Evolutionary conservation across 2,329 filamentous ascomycete genomes (phyloP).

Genomic region (Thelonectria rubi): DNA sequence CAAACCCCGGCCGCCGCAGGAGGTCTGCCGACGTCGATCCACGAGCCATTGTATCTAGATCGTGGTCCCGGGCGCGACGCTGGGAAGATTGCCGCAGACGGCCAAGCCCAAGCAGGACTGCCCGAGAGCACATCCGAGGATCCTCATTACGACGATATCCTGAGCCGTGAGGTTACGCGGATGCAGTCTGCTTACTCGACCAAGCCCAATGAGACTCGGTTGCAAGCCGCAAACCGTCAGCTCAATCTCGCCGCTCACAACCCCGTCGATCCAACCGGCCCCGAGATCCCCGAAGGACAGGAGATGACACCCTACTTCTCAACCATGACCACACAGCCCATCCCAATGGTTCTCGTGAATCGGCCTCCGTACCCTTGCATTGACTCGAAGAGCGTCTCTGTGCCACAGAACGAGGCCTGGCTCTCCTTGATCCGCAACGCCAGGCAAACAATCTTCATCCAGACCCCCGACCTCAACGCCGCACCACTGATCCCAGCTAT

Average conservation of each 20-base stretch:
- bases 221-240: conserved; percentile 69
- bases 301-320: conserved; percentile 73
- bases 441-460: conserved; percentile 73
- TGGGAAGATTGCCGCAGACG: not conserved
- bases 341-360: conserved; percentile 78
- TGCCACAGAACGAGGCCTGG: conserved; percentile 81
- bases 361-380: conserved; percentile 72
- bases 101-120: conserved; percentile 39
- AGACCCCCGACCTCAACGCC: conserved; percentile 81
- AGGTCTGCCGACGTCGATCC: conserved; percentile 7
- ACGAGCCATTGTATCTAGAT: conserved; percentile 10
- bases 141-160: conserved; percentile 70
- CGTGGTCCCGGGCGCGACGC: not conserved
- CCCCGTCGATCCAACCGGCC: conserved; percentile 60
- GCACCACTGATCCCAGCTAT: conserved; percentile 72
- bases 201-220: conserved; percentile 58
- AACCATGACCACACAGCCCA: conserved; percentile 55
- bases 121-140: conserved; percentile 66
- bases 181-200: conserved; percentile 66
- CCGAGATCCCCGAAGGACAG: conserved; percentile 60
- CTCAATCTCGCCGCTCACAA: conserved; percentile 70
- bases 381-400: conserved; percentile 67
- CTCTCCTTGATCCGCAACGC: conserved; percentile 75
- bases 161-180: conserved; percentile 68
- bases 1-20: conserved; percentile 8